Conservation (phyloP, 1,284 basidiomycete species). For the Irpex rosettiformis region DNA sequence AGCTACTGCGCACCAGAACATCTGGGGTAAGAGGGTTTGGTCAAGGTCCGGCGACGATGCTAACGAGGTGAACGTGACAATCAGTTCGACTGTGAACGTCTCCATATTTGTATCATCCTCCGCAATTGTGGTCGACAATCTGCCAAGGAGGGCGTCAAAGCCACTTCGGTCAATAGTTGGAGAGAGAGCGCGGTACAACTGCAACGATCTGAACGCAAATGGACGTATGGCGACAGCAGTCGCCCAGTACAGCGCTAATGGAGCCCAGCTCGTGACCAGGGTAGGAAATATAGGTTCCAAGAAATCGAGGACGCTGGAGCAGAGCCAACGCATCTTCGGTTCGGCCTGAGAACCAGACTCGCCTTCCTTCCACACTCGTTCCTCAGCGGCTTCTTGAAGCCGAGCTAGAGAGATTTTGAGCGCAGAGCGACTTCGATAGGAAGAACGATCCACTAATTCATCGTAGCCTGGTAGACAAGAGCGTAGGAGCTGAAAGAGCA, state of each 20-base stretch:
- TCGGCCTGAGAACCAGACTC: slow-evolving; percentile 52
- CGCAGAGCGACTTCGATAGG: slow-evolving; percentile 41
- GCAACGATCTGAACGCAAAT: slow-evolving; percentile 86
- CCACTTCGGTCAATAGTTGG: slow-evolving; percentile 71
- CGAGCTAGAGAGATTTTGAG: slow-evolving; percentile 50
- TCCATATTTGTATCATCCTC: slow-evolving; percentile 76
- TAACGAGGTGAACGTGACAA: slow-evolving; percentile 75
- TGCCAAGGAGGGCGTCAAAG: slow-evolving; percentile 78
- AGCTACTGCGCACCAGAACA: slow-evolving; percentile 87
- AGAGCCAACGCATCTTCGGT: slow-evolving; percentile 68
- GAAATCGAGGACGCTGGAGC: slow-evolving; percentile 64
- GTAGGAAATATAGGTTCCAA: slow-evolving; percentile 68
- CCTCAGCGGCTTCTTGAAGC: slow-evolving; percentile 49
- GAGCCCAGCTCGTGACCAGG: slow-evolving; percentile 77
- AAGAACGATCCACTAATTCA: slow-evolving; percentile 52
- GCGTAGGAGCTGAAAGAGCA: slow-evolving; percentile 80
- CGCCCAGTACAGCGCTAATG: slow-evolving; percentile 80
- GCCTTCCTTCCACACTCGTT: slow-evolving; percentile 69
- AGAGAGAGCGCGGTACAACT: slow-evolving; percentile 85
- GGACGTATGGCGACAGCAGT: slow-evolving; percentile 85
- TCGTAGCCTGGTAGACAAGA: slow-evolving; percentile 76
- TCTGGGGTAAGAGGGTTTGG: slow-evolving; percentile 67
- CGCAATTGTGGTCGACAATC: slow-evolving; percentile 84
- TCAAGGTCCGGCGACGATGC: slow-evolving; percentile 58
- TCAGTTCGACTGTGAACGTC: slow-evolving; percentile 80